These are phyloP conservation scores for Ligustrum vulgare DNA, from an alignment of 257 asterid species.

Conservation along the genomic window DNA sequence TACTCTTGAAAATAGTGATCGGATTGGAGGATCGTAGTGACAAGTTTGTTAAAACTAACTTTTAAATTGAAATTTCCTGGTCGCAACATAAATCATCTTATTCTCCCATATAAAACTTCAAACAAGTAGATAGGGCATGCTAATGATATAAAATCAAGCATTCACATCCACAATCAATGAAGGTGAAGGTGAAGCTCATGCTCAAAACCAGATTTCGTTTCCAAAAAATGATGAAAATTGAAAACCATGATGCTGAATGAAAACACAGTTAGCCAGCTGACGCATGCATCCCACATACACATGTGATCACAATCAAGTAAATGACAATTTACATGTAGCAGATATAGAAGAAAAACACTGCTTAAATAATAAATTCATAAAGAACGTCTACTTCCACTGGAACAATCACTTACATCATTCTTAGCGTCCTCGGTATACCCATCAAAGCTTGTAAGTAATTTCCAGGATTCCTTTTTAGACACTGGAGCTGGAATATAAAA, in stretches of 20 bases:
- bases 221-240: not conserved
- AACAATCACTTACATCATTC: constrained; percentile 81
- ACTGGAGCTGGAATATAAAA: constrained; percentile 56
- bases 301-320: not conserved
- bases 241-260: not conserved
- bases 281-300: constrained; percentile 17
- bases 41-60: too few species aligned
- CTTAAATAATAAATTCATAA: constrained; percentile 18
- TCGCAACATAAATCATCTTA: not conserved
- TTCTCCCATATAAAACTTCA: constrained; percentile 3
- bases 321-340: not conserved
- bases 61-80: too few species aligned
- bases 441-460: constrained; percentile 86
- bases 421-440: constrained; percentile 93
- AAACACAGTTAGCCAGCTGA: not conserved
- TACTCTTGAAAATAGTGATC: too few species aligned
- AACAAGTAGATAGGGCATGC: not conserved
- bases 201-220: not conserved
- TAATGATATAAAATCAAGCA: not conserved
- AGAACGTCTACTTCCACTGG: not conserved
- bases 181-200: not conserved
- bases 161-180: not conserved
- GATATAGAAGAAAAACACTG: not conserved
- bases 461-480: constrained; percentile 72
- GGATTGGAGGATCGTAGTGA: too few species aligned